phyloP scores from a whole-genome alignment of 106 monocot genomes.

The Xerophyta viscosa region DNA sequence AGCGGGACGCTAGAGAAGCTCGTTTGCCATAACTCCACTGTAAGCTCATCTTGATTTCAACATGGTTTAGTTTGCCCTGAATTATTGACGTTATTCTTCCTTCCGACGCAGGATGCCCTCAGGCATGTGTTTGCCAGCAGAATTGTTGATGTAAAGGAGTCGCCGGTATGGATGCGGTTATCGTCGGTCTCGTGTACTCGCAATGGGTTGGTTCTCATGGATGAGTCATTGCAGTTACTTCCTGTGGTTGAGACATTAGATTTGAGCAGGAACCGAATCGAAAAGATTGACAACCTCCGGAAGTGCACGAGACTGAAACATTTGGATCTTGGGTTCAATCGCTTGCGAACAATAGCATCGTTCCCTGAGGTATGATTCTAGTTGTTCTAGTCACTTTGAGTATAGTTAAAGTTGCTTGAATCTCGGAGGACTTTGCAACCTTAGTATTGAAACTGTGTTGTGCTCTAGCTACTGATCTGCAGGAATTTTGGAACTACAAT shows the following conservation, averaged over 20 bases:
- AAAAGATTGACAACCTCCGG: constrained; percentile 73
- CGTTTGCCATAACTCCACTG: constrained; percentile 91
- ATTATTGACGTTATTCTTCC: no score
- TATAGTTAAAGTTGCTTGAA: no score
- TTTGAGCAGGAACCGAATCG: constrained; percentile 77
- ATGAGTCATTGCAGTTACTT: constrained; percentile 89
- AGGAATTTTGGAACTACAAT: no score
- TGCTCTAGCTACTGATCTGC: no score
- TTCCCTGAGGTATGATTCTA: constrained; percentile 87
- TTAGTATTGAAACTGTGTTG: no score
- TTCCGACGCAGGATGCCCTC: constrained; percentile 66
- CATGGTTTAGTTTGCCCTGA: no score
- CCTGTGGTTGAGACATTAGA: constrained; percentile 80
- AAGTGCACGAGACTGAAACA: constrained; percentile 56
- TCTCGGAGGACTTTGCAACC: no score
- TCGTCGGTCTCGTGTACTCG: constrained; percentile 80
- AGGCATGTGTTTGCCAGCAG: constrained; percentile 93
- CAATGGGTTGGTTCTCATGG: constrained; percentile 86
- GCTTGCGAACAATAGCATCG: constrained; percentile 59
- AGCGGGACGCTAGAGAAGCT: constrained; percentile 75
- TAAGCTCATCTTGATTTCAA: constrained; percentile 5
- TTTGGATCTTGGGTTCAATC: constrained; percentile 95
- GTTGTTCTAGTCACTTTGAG: no score
- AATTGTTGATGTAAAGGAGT: constrained; percentile 84
- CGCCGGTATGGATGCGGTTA: constrained; percentile 61